Evolutionary conservation across 306 rosid genomes (phyloP).

Genomic region (apple (Malus domestica)): ASM211411v1 NC_041800.1:10615001-10615500

Average conservation of each 20-base stretch:
- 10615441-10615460: background rate
- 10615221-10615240: conserved; percentile 82
- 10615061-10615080: background rate
- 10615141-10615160: conserved; percentile 47
- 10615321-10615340: background rate
- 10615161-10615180: conserved; percentile 88
- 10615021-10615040: background rate
- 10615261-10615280: conserved; percentile 84
- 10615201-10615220: conserved; percentile 63
- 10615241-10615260: conserved; percentile 82
- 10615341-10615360: background rate
- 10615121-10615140: background rate
- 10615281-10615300: conserved; percentile 86
- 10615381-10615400: no score
- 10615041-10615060: background rate
- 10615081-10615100: background rate
- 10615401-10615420: background rate
- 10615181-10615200: conserved; percentile 87
- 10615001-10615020: background rate
- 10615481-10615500: background rate
- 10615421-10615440: background rate
- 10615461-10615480: background rate
- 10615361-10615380: background rate
- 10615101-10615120: background rate
- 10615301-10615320: conserved; percentile 82